phyloP scores from a whole-genome alignment of 495 filamentous ascomycete species.

The Venustampulla echinocandica region DNA sequence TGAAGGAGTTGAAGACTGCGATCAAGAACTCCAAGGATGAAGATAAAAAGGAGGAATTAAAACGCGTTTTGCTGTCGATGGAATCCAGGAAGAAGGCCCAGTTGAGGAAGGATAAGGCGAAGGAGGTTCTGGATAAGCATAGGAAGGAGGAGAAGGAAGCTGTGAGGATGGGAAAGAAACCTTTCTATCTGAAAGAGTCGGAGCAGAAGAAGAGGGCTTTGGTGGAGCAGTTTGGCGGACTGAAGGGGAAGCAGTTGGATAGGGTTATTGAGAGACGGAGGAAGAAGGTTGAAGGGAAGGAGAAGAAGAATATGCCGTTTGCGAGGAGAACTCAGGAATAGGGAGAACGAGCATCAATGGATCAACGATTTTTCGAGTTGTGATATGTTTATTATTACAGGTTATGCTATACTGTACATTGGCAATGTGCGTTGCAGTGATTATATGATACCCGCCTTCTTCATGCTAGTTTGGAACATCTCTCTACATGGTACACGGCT shows the following conservation, averaged over 20 bases:
- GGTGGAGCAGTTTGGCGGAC: conserved; percentile 63
- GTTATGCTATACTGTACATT: too few relatives aligned
- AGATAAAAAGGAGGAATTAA: conserved; percentile 52
- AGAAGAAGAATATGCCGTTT: conserved; percentile 70
- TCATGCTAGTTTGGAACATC: conserved; percentile 51
- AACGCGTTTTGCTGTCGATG: conserved; percentile 56
- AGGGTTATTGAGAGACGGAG: conserved; percentile 70
- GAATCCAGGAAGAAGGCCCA: conserved; percentile 61
- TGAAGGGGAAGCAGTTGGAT: conserved; percentile 75
- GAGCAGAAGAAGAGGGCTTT: conserved; percentile 81
- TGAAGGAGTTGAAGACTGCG: conserved; percentile 57
- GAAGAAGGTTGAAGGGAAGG: conserved; percentile 74
- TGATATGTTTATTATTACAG: conserved; percentile 3
- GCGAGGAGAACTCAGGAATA: conserved; percentile 38
- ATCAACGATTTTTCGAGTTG: background rate
- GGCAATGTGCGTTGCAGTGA: too few relatives aligned
- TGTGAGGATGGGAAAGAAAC: conserved; percentile 80
- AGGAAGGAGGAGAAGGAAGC: conserved; percentile 73
- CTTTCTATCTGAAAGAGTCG: conserved; percentile 83
- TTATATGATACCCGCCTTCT: conserved; percentile 17
- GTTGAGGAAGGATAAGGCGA: conserved; percentile 54
- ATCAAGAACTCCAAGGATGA: conserved; percentile 59
- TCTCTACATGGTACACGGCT: conserved; percentile 74
- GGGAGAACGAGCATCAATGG: background rate
- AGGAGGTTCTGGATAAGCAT: conserved; percentile 59